Evolutionary conservation across 352 stramenopile genomes (phyloP), one percentile per base, ranked within the genome.

Genomic region (Aphanomyces stellatus): DNA sequence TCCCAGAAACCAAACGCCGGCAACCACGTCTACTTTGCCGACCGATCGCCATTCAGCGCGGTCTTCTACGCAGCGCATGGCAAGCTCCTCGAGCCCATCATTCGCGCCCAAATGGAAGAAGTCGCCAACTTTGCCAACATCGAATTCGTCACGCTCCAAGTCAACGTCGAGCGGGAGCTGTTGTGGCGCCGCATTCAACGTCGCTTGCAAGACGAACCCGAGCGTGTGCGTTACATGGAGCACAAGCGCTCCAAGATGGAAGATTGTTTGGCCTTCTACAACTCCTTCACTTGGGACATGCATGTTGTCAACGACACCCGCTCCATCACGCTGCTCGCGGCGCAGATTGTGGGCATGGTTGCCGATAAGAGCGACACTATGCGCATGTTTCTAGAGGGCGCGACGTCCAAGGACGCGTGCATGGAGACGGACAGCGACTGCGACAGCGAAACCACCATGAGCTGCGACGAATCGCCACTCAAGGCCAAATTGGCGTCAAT

Each of bases 211-310:
- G 70, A 71, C 13, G 85, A 95, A 55, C 88, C 88, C 0, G 82
- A 93, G 65, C 84, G 88, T 31, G 71, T 87, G 30, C 78, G 79
- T 2, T 87, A 89, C 46, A 87, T 90, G 55, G 88, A 96, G 62
- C 83, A 91, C 76, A 90, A 94, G 73, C 73, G 79, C 15, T 73
- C 78, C 60, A 93, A 86, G 84, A 93, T 95, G 85, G 84, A 94
- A 46, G 65, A 88, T 60, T 91, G 82, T 42, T 69, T 92, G 13
- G 76, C 71, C 1, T 93, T 93, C 65, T 95, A 95, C 72, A 77
- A 91, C 60, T 60, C 40, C 15, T 94, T 94, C 56, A 35, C 67
- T 27, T 95, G 87, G 87, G 87, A 94, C 70, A 69, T 92, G 25
- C 79, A 75, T 11, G 76, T 93, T 15, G 31, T 73, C 24, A 95